Evolutionary conservation across 75 land plant genomes (phyloP).

Genomic region (Selaginella tamariscina): DNA sequence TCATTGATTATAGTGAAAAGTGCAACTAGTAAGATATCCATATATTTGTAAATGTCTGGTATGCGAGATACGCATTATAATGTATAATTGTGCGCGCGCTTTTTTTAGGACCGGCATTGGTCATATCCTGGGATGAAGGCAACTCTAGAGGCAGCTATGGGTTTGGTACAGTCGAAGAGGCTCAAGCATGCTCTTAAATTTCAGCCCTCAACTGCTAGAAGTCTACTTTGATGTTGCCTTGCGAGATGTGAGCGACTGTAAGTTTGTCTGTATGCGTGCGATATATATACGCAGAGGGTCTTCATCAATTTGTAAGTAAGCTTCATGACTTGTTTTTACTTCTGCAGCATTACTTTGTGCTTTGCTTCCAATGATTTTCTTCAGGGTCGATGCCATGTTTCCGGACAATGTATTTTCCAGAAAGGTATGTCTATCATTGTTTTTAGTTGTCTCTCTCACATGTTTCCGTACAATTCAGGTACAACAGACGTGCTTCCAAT

Average conservation of each 20-base stretch:
- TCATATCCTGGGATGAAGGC: conserved; percentile 71
- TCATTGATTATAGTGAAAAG: too few species aligned
- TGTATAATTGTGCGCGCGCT: too few species aligned
- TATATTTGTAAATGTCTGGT: too few species aligned
- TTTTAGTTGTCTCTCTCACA: neutral
- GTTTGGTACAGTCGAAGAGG: conserved; percentile 51
- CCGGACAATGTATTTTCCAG: conserved; percentile 43
- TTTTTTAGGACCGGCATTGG: conserved; percentile 91
- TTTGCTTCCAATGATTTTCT: conserved; percentile 62
- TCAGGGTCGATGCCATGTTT: conserved; percentile 60
- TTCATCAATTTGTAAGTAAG: too few species aligned
- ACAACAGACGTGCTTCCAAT: conserved; percentile 51
- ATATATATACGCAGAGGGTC: too few species aligned
- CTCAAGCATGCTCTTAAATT: conserved; percentile 52
- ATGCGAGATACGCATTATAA: too few species aligned
- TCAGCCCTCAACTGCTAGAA: conserved; percentile 50
- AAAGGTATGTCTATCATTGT: conserved; percentile 22
- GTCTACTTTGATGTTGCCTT: conserved; percentile 60
- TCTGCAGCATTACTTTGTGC: conserved; percentile 74
- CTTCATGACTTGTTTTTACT: neutral
- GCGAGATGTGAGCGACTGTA: conserved; percentile 74
- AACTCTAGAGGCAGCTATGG: conserved; percentile 52
- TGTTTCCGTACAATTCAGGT: conserved; percentile 32
- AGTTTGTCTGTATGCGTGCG: too few species aligned
- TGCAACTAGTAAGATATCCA: too few species aligned